Conservation (phyloP, 2,329 filamentous ascomycete species). For the Paecilomyces variotii region DNA sequence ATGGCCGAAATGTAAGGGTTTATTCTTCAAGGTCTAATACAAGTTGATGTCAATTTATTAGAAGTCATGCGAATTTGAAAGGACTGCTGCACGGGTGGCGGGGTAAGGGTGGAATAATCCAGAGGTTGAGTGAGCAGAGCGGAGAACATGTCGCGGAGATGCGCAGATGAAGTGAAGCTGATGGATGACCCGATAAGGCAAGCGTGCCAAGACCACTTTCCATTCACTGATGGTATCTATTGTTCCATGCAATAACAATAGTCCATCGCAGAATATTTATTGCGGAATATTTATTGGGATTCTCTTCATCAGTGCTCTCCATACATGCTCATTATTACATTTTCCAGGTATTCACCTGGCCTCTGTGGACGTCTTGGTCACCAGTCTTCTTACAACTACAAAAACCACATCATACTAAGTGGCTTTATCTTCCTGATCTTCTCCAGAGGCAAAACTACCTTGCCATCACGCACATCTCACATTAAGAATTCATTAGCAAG, state of each 20-base stretch:
- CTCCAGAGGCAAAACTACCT: neutral
- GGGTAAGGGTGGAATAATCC: neutral
- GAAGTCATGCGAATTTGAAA: neutral
- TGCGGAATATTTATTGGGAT: no score
- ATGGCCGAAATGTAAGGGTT: neutral
- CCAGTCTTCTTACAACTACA: no score
- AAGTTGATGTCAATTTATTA: neutral
- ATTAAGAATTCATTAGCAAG: neutral
- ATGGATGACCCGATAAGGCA: neutral
- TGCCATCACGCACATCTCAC: neutral
- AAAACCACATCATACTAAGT: no score
- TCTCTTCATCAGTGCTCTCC: no score
- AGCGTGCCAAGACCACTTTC: neutral
- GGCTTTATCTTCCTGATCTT: neutral
- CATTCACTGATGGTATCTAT: no score
- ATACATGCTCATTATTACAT: no score
- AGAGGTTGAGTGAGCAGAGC: neutral
- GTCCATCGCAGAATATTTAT: no score
- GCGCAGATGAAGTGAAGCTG: neutral
- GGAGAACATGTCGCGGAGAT: neutral
- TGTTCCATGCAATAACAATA: no score
- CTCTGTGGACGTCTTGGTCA: no score
- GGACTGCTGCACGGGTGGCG: neutral
- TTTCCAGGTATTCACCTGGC: no score
- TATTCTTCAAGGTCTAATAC: neutral